Evolutionary conservation across 2,329 filamentous ascomycete genomes (phyloP).

Genomic region (Tricladium varicosporioides): DNA sequence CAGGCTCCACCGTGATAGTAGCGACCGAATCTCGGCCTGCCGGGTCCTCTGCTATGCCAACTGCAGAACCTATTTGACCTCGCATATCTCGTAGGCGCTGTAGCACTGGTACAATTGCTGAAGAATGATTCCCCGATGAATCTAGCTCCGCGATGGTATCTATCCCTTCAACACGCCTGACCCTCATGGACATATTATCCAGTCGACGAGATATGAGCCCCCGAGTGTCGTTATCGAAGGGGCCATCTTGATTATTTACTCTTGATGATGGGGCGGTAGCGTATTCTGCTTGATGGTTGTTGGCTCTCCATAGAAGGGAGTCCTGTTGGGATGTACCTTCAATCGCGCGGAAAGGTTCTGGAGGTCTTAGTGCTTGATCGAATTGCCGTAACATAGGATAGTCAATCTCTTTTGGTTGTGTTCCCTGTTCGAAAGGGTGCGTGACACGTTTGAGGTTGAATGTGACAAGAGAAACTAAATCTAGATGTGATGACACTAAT

Average conservation of each 20-base stretch:
- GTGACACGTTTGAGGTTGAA: conserved; percentile 24
- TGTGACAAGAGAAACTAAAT: conserved; percentile 23
- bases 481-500: conserved; percentile 22
- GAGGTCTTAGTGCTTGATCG: conserved; percentile 23
- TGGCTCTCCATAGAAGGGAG: conserved; percentile 12
- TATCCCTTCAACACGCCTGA: conserved; percentile 19
- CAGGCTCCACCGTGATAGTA: conserved; percentile 7
- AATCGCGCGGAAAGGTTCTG: conserved; percentile 18
- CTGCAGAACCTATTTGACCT: conserved; percentile 17
- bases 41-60: conserved; percentile 15
- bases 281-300: conserved; percentile 7
- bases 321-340: conserved; percentile 1
- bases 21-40: neutral
- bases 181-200: conserved; percentile 24
- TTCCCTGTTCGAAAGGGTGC: conserved; percentile 20
- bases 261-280: neutral
- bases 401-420: conserved; percentile 20
- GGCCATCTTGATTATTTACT: neutral
- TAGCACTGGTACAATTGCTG: conserved; percentile 14
- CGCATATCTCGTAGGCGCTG: conserved; percentile 19
- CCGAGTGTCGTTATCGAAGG: conserved; percentile 11
- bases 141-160: conserved; percentile 10
- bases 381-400: conserved; percentile 26
- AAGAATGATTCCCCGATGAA: neutral
- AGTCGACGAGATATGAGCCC: conserved; percentile 20